phyloP scores from a whole-genome alignment of 2,329 filamentous ascomycete genomes.

The Colletotrichum acutatum region DNA sequence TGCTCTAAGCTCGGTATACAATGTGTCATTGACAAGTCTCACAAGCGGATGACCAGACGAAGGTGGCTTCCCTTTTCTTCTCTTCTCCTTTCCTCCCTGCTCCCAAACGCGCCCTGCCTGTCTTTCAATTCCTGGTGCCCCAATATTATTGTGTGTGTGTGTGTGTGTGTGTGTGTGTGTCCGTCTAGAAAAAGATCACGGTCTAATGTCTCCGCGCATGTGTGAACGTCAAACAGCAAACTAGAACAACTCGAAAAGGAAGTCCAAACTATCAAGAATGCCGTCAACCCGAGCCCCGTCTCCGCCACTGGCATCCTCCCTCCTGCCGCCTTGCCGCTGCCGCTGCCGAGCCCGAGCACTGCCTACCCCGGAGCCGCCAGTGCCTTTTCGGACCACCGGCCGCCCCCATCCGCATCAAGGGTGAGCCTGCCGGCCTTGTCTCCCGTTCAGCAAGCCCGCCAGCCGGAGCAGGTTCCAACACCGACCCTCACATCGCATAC shows the following conservation, averaged over 20 bases:
- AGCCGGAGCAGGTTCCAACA: slow-evolving; percentile 36
- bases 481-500: slow-evolving; percentile 43
- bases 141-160: not conserved
- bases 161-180: not conserved
- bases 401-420: slow-evolving; percentile 29
- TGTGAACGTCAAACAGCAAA: slow-evolving; percentile 52
- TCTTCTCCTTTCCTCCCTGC: not conserved
- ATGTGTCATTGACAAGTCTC: slow-evolving; percentile 59
- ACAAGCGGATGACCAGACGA: slow-evolving; percentile 58
- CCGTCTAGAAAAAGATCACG: not conserved
- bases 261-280: slow-evolving; percentile 35
- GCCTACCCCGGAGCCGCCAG: slow-evolving; percentile 35
- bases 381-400: slow-evolving; percentile 38
- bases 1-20: slow-evolving; percentile 55
- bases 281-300: slow-evolving; percentile 48
- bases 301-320: slow-evolving; percentile 11
- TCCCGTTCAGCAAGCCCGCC: slow-evolving; percentile 15
- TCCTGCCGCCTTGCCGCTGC: slow-evolving; percentile 37
- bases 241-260: slow-evolving; percentile 52
- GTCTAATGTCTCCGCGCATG: slow-evolving; percentile 13
- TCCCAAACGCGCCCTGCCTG: not conserved
- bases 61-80: slow-evolving; percentile 45
- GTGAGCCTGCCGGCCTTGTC: slow-evolving; percentile 30
- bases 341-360: slow-evolving; percentile 43
- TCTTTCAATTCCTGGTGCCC: not conserved